phyloP scores from a whole-genome alignment of 1,139 yeast species.

The Wickerhamomyces sp. region DNA sequence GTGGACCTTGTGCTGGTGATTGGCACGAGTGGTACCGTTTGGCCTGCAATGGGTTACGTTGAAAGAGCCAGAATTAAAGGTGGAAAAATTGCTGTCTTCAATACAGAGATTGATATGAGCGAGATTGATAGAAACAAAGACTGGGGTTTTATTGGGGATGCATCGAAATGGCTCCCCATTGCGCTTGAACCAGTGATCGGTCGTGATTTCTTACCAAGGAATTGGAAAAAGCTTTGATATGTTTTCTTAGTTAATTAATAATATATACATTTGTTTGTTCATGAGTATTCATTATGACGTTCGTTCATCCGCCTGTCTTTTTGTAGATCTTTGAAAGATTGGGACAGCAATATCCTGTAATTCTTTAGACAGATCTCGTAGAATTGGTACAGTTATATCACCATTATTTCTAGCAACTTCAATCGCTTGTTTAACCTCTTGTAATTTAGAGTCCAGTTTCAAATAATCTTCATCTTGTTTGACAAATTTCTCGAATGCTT shows the following conservation, averaged over 20 bases:
- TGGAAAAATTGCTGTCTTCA: conserved; percentile 81
- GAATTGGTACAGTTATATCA: conserved; percentile 23
- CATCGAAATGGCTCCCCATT: conserved; percentile 62
- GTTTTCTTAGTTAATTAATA: not conserved
- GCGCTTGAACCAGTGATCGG: conserved; percentile 54
- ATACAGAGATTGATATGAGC: conserved; percentile 55
- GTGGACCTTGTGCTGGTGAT: conserved; percentile 76
- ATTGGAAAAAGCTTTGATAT: conserved; percentile 20
- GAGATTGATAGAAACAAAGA: conserved; percentile 38
- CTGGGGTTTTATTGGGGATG: conserved; percentile 84
- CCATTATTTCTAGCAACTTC: conserved; percentile 28
- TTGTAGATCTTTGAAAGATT: conserved; percentile 48
- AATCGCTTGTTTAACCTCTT: conserved; percentile 40
- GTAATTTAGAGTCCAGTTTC: conserved; percentile 31
- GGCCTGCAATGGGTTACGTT: conserved; percentile 91
- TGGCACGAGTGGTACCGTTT: conserved; percentile 81
- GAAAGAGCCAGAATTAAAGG: conserved; percentile 70
- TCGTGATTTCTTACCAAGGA: conserved; percentile 24
- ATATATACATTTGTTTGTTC: not conserved
- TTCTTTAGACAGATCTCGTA: conserved; percentile 41
- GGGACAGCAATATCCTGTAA: conserved; percentile 47
- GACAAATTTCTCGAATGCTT: conserved; percentile 35
- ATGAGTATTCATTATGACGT: not conserved
- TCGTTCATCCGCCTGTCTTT: conserved; percentile 29
- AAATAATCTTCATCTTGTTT: conserved; percentile 35